Conservation (phyloP, 1,284 basidiomycete species). For the Leccinum brunneo-olivaceum region DNA sequence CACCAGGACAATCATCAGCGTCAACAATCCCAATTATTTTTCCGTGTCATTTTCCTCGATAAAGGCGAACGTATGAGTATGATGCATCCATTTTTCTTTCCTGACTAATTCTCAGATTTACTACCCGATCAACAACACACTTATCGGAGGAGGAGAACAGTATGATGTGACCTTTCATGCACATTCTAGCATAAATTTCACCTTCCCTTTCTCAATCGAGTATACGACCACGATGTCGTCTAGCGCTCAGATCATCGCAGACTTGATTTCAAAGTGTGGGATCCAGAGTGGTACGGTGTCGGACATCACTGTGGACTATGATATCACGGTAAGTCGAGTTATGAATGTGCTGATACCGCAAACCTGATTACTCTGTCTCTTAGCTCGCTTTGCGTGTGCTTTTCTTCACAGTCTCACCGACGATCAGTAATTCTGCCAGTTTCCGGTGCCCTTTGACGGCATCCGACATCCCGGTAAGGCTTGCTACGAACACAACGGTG, state of each 20-base stretch:
- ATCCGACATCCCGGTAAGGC: slow-evolving; percentile 23
- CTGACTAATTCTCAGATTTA: slow-evolving; percentile 41
- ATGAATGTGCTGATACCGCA: neutral
- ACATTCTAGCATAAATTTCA: slow-evolving; percentile 65
- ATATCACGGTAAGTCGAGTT: slow-evolving; percentile 45
- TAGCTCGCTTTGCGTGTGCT: slow-evolving; percentile 61
- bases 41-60: slow-evolving; percentile 66
- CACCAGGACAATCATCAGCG: slow-evolving; percentile 41
- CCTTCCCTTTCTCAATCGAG: slow-evolving; percentile 74
- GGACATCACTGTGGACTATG: slow-evolving; percentile 65
- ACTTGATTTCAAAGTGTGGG: slow-evolving; percentile 68
- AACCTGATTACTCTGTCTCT: slow-evolving; percentile 12
- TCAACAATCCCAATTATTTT: slow-evolving; percentile 86
- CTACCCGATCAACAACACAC: slow-evolving; percentile 68
- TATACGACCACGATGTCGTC: slow-evolving; percentile 65
- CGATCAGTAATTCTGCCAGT: slow-evolving; percentile 57
- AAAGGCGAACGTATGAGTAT: slow-evolving; percentile 47
- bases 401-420: slow-evolving; percentile 62
- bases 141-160: slow-evolving; percentile 57
- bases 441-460: slow-evolving; percentile 62
- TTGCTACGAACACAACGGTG: neutral
- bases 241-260: slow-evolving; percentile 51
- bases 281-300: slow-evolving; percentile 37
- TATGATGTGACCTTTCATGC: slow-evolving; percentile 60
- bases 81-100: neutral